Conservation (phyloP, 345 rosid genomes). For the Crucihimalaya himalaica region DNA sequence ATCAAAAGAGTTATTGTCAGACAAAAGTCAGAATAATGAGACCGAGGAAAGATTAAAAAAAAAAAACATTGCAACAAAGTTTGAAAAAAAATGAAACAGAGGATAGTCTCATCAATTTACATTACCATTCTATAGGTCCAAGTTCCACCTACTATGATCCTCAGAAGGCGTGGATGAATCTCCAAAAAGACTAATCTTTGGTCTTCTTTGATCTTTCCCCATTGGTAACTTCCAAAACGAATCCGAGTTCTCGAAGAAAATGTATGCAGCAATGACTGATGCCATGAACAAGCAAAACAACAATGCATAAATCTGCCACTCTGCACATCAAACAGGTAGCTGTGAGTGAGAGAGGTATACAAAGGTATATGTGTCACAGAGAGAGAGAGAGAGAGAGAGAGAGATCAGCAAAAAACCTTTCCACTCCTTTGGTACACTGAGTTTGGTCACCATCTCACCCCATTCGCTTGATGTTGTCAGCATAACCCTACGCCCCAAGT, state of each 20-base stretch:
- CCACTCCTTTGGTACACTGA: slow-evolving; percentile 92
- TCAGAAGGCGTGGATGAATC: slow-evolving; percentile 66
- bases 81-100: neutral
- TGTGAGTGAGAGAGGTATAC: neutral
- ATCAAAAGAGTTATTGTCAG: slow-evolving; percentile 18
- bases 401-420: slow-evolving; percentile 56
- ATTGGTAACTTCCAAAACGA: slow-evolving; percentile 79
- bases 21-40: neutral
- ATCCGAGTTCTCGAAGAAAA: slow-evolving; percentile 83
- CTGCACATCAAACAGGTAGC: slow-evolving; percentile 44
- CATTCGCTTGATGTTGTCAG: slow-evolving; percentile 76
- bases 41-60: neutral
- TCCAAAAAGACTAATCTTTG: slow-evolving; percentile 55
- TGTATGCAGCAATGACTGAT: slow-evolving; percentile 71
- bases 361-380: neutral
- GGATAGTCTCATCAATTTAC: slow-evolving; percentile 37
- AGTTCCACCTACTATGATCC: slow-evolving; percentile 57
- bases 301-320: slow-evolving; percentile 89
- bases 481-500: slow-evolving; percentile 57
- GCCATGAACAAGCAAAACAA: slow-evolving; percentile 79
- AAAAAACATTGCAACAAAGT: slow-evolving; percentile 2
- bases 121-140: slow-evolving; percentile 59
- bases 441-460: slow-evolving; percentile 84
- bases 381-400: neutral
- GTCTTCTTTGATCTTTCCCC: slow-evolving; percentile 57